Base-by-base conservation (phyloP, 2,329 filamentous ascomycete genomes). In the Hypocreales sp. region DNA sequence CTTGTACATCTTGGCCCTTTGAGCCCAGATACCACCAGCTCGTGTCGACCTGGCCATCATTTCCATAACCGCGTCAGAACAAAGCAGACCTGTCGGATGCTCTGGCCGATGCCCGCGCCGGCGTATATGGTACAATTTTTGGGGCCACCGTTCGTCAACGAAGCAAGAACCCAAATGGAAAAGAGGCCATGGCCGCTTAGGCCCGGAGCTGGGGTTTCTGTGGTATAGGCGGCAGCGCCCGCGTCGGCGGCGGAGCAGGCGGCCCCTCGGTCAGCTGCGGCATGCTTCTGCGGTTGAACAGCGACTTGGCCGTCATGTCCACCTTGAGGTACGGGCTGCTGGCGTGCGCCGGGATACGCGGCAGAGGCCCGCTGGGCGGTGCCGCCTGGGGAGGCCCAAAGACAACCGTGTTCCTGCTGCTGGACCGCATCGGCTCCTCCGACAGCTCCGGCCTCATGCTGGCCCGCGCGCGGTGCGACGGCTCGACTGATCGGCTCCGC, bases 181-280 rank as follows among this genome's bases (percentile, higher is more conserved):
- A n/a, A n/a, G n/a, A n/a, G n/a, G n/a, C n/a, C n/a, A n/a, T n/a
- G n/a, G 4, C 16, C 4, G 10, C n/a, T 26, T 21, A 33, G 4
- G 30, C 13, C 14, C 20, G 20, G 3, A 16, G 10, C n/a, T 23
- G 20, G 14, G 30, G 8, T 9, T 48, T 53, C 23, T 40, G 47
- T 5, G 64, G 65, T 21, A 69, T 54, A 0, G 67, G 66, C 12
- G 67, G 67, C 14, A 72, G 51, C 10, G 66, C 64, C 35, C 58
- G 60, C 8, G 52, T 67, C 15, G 67, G 67, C 5, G 67, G 67
- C 6, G 67, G 67, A 10, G 55, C 61, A 11, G 58, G 64, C 17
- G 64, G 64, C 1, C 60, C 61, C 9, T 61, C 56, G 2, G 47
- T 48, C 20, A 47, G 48, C 15, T 66, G 60, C 5, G 64, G 58